Conservation (phyloP, 805 yeast genomes). For the Candida wancherniae region DNA sequence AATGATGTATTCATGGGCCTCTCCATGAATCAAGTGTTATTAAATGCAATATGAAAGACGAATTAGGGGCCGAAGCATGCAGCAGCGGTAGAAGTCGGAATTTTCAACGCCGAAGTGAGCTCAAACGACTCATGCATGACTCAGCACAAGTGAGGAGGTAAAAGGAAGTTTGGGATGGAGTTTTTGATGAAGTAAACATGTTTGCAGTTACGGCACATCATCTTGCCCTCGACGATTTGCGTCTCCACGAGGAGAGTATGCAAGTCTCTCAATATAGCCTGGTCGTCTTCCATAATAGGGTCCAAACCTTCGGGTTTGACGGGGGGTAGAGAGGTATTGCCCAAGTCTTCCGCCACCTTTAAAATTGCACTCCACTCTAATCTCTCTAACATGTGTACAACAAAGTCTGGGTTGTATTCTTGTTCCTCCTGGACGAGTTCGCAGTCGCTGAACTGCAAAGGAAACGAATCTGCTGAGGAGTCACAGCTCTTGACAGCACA, state of each 20-base stretch:
- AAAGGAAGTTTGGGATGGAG: constrained; percentile 86
- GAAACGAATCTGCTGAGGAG: constrained; percentile 70
- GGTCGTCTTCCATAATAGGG: constrained; percentile 48
- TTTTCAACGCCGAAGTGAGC: too few relatives aligned
- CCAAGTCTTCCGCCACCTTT: constrained; percentile 67
- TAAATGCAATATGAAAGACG: too few relatives aligned
- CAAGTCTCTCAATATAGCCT: constrained; percentile 61
- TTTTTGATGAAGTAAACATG: constrained; percentile 88
- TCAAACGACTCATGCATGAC: too few relatives aligned
- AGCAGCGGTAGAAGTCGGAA: too few relatives aligned
- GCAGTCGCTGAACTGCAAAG: constrained; percentile 65
- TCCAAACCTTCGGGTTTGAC: constrained; percentile 56
- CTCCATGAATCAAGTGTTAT: too few relatives aligned
- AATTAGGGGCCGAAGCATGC: too few relatives aligned
- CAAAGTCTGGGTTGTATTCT: constrained; percentile 79
- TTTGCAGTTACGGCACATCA: constrained; percentile 82
- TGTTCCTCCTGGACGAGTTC: constrained; percentile 70
- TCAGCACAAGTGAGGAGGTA: constrained; percentile 92
- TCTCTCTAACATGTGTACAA: constrained; percentile 70
- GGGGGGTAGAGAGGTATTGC: constrained; percentile 27
- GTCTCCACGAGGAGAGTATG: constrained; percentile 81
- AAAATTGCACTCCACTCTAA: constrained; percentile 86
- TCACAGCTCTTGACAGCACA: constrained; percentile 87
- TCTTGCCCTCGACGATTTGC: constrained; percentile 79
- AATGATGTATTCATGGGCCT: too few relatives aligned